These are phyloP conservation scores for Daldinia childiae DNA, from an alignment of 495 filamentous ascomycete genomes.

Conservation along the genomic window DNA sequence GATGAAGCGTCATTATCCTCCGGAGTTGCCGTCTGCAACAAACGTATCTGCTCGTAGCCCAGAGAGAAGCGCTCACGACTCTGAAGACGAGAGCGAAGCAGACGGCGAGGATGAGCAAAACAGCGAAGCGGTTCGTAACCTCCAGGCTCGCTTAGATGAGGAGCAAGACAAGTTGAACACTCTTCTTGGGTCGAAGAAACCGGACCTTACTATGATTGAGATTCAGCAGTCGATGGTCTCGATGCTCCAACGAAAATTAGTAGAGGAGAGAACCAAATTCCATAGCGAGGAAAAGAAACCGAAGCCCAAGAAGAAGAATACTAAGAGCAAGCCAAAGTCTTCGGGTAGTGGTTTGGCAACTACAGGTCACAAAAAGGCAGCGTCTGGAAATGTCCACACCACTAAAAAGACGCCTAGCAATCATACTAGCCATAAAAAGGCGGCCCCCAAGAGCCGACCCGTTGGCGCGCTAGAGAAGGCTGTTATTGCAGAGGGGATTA, in stretches of 20 bases:
- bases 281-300: slow-evolving; percentile 51
- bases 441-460: slow-evolving; percentile 63
- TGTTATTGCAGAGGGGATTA: slow-evolving; percentile 82
- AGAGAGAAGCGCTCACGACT: slow-evolving; percentile 64
- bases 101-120: slow-evolving; percentile 49
- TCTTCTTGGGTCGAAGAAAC: slow-evolving; percentile 73
- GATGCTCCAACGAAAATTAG: slow-evolving; percentile 58
- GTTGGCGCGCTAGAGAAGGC: slow-evolving; percentile 82
- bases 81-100: slow-evolving; percentile 57
- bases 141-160: slow-evolving; percentile 56
- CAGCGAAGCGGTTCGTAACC: slow-evolving; percentile 41
- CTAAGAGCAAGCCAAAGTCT: slow-evolving; percentile 48
- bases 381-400: slow-evolving; percentile 47
- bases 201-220: slow-evolving; percentile 67
- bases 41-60: slow-evolving; percentile 60
- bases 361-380: slow-evolving; percentile 45
- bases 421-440: slow-evolving; percentile 57
- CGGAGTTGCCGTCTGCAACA: slow-evolving; percentile 55
- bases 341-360: slow-evolving; percentile 26
- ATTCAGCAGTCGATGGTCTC: slow-evolving; percentile 61
- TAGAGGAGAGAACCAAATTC: slow-evolving; percentile 59
- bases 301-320: slow-evolving; percentile 51
- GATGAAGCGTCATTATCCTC: slow-evolving; percentile 75
- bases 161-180: slow-evolving; percentile 72
- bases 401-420: slow-evolving; percentile 56